phyloP scores from a whole-genome alignment of 2,329 filamentous ascomycete genomes.

The Daldinia sp. region DNA sequence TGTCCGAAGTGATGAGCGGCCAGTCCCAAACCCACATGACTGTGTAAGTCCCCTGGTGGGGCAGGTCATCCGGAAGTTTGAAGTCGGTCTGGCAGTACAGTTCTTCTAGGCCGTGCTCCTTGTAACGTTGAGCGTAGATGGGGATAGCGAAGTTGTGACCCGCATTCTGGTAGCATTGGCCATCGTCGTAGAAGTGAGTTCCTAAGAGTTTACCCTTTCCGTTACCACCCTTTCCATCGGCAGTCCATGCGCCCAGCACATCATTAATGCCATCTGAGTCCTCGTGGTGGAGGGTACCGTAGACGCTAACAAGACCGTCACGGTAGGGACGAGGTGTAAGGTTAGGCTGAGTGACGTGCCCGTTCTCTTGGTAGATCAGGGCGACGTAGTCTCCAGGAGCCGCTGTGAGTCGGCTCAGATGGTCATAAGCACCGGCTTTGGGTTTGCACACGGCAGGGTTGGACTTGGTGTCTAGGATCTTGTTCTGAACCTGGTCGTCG shows the following conservation, averaged over 20 bases:
- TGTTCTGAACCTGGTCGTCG: constrained; percentile 67
- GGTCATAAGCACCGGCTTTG: constrained; percentile 63
- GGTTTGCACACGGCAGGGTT: constrained; percentile 65
- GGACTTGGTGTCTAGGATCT: constrained; percentile 60
- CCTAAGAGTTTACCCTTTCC: constrained; percentile 78
- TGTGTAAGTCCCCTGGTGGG: constrained; percentile 73
- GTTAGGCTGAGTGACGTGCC: constrained; percentile 71
- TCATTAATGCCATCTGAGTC: constrained; percentile 49
- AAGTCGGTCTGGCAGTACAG: constrained; percentile 85
- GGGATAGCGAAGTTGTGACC: constrained; percentile 28
- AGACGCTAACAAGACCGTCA: constrained; percentile 77
- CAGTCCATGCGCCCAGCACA: constrained; percentile 81
- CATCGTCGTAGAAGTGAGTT: constrained; percentile 86
- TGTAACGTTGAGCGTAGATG: constrained; percentile 68
- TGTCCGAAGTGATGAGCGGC: constrained; percentile 65
- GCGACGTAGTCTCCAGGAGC: constrained; percentile 70
- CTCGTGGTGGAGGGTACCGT: constrained; percentile 69
- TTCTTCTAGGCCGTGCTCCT: constrained; percentile 64
- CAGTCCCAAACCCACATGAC: constrained; percentile 99
- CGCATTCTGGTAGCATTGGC: constrained; percentile 80
- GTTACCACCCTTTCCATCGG: constrained; percentile 82
- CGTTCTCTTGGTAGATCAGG: constrained; percentile 76
- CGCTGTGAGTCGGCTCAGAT: constrained; percentile 67
- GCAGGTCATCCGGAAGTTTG: constrained; percentile 72
- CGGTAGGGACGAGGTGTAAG: constrained; percentile 67